phyloP scores from a whole-genome alignment of 2,329 filamentous ascomycete genomes.

The Colletotrichum acutatum region DNA sequence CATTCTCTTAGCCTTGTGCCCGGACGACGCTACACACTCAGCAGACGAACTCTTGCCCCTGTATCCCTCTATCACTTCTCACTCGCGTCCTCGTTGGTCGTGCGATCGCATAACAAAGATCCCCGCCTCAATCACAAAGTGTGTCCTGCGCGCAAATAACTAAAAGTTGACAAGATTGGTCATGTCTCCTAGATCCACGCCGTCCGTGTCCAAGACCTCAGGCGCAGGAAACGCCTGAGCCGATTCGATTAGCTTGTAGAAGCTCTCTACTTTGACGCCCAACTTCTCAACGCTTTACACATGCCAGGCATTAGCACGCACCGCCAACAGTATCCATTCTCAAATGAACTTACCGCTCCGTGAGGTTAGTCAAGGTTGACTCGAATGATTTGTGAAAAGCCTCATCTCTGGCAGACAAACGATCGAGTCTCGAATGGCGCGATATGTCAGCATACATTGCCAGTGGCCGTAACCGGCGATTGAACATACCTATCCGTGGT shows the following conservation, averaged over 20 bases:
- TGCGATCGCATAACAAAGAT: not conserved
- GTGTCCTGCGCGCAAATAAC: not conserved
- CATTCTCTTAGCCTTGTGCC: not conserved
- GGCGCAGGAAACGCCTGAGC: not conserved
- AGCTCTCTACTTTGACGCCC: not conserved
- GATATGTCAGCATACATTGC: no score
- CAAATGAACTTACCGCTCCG: not conserved
- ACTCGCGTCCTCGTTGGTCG: not conserved
- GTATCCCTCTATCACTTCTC: not conserved
- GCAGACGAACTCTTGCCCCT: not conserved
- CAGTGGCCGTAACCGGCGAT: no score
- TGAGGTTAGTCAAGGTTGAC: not conserved
- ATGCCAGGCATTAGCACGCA: not conserved
- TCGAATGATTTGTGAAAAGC: no score
- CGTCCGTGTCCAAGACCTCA: not conserved
- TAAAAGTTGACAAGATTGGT: constrained; percentile 4
- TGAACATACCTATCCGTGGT: no score
- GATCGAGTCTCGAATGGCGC: no score
- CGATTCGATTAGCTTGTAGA: not conserved
- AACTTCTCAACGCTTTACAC: not conserved
- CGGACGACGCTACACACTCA: not conserved
- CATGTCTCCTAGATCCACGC: not conserved
- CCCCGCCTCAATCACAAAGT: not conserved
- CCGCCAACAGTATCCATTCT: not conserved
- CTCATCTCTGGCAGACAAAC: no score